Evolutionary conservation across 2,329 filamentous ascomycete species (phyloP).

Genomic region (Ophiostoma sp.): DNA sequence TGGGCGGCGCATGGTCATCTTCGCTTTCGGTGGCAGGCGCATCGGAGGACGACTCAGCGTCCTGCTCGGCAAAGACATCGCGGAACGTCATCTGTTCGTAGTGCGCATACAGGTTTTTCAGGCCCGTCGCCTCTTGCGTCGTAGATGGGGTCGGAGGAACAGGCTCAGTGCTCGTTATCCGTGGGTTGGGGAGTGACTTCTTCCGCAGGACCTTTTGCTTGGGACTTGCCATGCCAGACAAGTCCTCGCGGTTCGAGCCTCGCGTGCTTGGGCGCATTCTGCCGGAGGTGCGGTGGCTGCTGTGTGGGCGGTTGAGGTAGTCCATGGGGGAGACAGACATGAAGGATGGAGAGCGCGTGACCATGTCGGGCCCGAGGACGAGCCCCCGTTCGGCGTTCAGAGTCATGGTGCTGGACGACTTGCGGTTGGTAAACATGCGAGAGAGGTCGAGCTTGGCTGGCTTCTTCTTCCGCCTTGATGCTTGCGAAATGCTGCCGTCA

Average conservation of each 20-base stretch:
- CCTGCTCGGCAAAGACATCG: constrained; percentile 38
- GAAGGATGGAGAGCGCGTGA: constrained; percentile 46
- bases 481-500: constrained; percentile 39
- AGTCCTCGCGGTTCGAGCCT: constrained; percentile 33
- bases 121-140: constrained; percentile 34
- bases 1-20: not conserved
- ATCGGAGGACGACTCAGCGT: not conserved
- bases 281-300: constrained; percentile 33
- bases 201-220: constrained; percentile 8
- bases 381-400: constrained; percentile 29
- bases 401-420: constrained; percentile 32
- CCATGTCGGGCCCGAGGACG: constrained; percentile 42
- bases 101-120: constrained; percentile 57
- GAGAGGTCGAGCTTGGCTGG: constrained; percentile 53
- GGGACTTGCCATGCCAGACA: not conserved
- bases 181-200: constrained; percentile 10
- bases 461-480: constrained; percentile 44
- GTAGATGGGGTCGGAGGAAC: not conserved
- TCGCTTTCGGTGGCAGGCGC: not conserved
- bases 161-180: not conserved
- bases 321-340: constrained; percentile 40
- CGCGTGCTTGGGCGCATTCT: constrained; percentile 42
- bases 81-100: constrained; percentile 59
- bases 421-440: constrained; percentile 40
- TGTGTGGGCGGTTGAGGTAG: constrained; percentile 34